phyloP scores from a whole-genome alignment of 2,329 filamentous ascomycete genomes.

The Didymellaceae sp. region DNA sequence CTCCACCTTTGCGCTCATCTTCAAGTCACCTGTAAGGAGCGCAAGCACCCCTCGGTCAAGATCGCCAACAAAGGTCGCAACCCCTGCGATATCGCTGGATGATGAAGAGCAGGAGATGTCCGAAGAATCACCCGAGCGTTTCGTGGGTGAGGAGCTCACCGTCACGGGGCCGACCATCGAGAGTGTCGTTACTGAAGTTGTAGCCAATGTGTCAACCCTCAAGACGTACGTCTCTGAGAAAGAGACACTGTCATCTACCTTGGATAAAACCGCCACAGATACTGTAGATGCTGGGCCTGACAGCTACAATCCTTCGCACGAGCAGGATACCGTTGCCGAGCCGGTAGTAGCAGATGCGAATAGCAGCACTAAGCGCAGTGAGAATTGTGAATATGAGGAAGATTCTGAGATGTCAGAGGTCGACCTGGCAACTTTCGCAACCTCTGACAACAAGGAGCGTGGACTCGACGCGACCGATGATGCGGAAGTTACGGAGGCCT shows the following conservation, averaged over 20 bases:
- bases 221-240: neutral
- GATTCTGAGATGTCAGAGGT: constrained; percentile 25
- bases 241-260: neutral
- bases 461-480: neutral
- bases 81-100: constrained; percentile 24
- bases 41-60: neutral
- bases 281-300: neutral
- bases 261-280: no score
- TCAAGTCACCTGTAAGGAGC: constrained; percentile 30
- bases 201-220: neutral
- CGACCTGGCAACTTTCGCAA: constrained; percentile 1
- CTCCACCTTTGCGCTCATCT: constrained; percentile 28
- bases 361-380: no score
- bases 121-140: neutral
- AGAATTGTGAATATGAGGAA: constrained; percentile 10
- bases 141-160: neutral
- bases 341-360: no score
- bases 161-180: constrained; percentile 6
- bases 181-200: constrained; percentile 5
- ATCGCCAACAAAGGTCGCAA: constrained; percentile 23
- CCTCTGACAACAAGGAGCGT: neutral
- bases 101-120: neutral
- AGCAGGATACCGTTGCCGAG: neutral
- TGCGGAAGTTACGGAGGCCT: constrained; percentile 39
- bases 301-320: no score